Evolutionary conservation across 331 rosid genomes (phyloP).

Genomic region (Rosa hybrid): DNA sequence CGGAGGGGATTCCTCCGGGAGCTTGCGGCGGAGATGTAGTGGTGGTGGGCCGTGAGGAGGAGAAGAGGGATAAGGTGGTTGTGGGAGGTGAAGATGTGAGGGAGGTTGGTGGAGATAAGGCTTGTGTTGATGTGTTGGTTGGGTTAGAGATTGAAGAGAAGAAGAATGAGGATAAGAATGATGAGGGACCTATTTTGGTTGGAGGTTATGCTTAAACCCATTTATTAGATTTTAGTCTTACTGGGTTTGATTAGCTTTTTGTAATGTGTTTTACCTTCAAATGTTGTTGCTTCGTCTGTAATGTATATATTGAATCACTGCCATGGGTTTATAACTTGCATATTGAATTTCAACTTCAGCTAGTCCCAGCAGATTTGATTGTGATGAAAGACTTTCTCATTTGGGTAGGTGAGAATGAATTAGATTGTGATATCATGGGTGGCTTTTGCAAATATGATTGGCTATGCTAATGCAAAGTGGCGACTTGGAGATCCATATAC

Average conservation of each 20-base stretch:
- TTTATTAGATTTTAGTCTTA: not conserved
- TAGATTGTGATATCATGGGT: no score
- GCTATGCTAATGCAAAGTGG: not conserved
- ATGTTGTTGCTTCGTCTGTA: not conserved
- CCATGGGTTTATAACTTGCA: not conserved
- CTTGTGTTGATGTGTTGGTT: slow-evolving; percentile 44
- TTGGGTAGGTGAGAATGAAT: not conserved
- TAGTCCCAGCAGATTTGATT: not conserved
- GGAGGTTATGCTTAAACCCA: slow-evolving; percentile 38
- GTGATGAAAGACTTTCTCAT: not conserved
- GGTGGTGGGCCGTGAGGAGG: slow-evolving; percentile 30
- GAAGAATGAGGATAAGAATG: slow-evolving; percentile 9
- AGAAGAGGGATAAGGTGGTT: slow-evolving; percentile 26
- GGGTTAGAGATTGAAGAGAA: slow-evolving; percentile 38
- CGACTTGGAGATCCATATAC: no score
- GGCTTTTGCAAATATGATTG: not conserved
- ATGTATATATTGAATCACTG: not conserved
- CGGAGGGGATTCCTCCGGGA: slow-evolving; percentile 36
- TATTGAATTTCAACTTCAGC: not conserved
- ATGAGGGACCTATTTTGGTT: slow-evolving; percentile 27
- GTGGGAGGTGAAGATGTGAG: slow-evolving; percentile 32
- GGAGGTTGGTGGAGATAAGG: slow-evolving; percentile 23
- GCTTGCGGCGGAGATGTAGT: slow-evolving; percentile 45
- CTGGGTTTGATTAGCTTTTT: not conserved
- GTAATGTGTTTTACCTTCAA: not conserved